Percentiles rank a stretch among this genome's conserved stretches.
Conservation (phyloP, 2,329 filamentous ascomycete genomes). For the Teratosphaeria nubilosa region DNA sequence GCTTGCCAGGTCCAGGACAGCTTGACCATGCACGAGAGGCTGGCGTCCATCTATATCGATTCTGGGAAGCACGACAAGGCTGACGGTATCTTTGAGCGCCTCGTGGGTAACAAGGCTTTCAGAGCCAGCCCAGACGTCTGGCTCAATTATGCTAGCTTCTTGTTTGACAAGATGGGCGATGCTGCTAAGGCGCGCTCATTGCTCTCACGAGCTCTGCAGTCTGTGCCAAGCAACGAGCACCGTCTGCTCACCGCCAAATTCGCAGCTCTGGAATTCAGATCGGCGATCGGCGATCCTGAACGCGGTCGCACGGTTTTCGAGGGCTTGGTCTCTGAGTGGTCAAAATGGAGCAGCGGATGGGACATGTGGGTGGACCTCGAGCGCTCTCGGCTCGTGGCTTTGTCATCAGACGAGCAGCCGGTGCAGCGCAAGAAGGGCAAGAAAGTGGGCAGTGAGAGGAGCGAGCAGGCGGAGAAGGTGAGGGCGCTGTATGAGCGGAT, state of each 20-base stretch:
- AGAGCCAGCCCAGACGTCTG: constrained; percentile 70
- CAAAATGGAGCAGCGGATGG: constrained; percentile 88
- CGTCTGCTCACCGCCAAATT: constrained; percentile 76
- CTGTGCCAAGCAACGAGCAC: constrained; percentile 60
- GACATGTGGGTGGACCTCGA: constrained; percentile 86
- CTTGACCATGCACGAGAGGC: constrained; percentile 76
- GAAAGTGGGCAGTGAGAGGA: constrained; percentile 21
- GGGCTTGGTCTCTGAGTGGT: constrained; percentile 70
- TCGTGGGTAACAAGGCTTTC: constrained; percentile 76
- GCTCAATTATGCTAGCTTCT: constrained; percentile 90
- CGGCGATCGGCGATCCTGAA: constrained; percentile 71
- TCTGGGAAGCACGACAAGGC: constrained; percentile 79
- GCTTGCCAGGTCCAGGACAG: constrained; percentile 91
- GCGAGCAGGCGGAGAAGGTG: constrained; percentile 49
- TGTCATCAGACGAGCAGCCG: not conserved
- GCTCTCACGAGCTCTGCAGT: constrained; percentile 73
- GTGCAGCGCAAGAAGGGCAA: constrained; percentile 27
- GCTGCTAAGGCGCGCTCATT: constrained; percentile 68
- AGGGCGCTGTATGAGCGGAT: constrained; percentile 66
- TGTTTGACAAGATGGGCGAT: constrained; percentile 62
- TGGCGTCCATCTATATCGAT: constrained; percentile 91
- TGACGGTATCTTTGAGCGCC: constrained; percentile 73
- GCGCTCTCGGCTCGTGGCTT: constrained; percentile 25
- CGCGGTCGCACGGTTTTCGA: constrained; percentile 92
- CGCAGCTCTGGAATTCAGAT: constrained; percentile 83